phyloP scores from a whole-genome alignment of 192 early-diverging fungal species.

The Coemansia sp. region DNA sequence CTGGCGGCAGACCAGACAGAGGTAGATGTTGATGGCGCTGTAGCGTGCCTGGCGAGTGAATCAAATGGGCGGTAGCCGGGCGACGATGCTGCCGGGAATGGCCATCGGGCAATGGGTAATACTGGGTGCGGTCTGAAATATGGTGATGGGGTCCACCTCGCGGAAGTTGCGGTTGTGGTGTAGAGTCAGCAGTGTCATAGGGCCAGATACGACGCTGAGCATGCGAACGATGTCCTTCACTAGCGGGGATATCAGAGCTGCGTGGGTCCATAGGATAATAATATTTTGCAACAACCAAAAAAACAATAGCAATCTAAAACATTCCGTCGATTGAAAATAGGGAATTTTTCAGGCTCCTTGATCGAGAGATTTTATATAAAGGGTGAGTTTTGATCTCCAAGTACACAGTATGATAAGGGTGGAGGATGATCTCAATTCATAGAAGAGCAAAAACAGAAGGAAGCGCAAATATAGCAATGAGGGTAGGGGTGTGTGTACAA shows the following conservation, averaged over 20 bases:
- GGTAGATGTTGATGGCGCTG: not conserved
- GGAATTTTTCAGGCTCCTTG: not conserved
- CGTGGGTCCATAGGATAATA: not conserved
- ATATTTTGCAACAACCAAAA: not conserved
- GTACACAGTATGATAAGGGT: too few species aligned
- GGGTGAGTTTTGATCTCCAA: too few species aligned
- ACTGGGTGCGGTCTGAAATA: constrained; percentile 11
- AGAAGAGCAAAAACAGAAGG: not conserved
- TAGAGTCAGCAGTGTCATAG: not conserved
- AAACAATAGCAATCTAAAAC: not conserved
- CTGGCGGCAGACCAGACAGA: not conserved
- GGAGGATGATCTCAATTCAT: too few species aligned
- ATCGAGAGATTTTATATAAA: not conserved
- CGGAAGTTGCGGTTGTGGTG: not conserved
- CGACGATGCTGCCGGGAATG: constrained; percentile 7
- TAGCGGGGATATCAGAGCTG: not conserved
- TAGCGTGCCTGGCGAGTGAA: not conserved
- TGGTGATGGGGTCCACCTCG: not conserved
- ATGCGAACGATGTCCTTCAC: not conserved
- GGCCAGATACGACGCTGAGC: constrained; percentile 9
- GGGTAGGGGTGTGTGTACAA: not conserved
- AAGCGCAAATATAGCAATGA: not conserved
- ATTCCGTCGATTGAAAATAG: not conserved
- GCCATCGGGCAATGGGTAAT: constrained; percentile 5
- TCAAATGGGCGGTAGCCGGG: not conserved